Base-by-base conservation (phyloP, 768 basidiomycete genomes). In the Suillus tomentosus region DNA sequence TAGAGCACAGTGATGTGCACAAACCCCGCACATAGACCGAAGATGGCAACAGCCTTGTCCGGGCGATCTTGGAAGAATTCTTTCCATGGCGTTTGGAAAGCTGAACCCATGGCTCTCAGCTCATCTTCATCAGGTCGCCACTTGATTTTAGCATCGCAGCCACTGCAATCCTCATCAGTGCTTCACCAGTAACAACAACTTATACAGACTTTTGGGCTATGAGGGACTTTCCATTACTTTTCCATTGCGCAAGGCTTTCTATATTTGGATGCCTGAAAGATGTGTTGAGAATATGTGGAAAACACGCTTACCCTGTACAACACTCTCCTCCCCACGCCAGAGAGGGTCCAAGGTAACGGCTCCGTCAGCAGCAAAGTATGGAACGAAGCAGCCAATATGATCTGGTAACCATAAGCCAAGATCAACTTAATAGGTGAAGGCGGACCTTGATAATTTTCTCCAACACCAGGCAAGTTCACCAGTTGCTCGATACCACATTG, bases 281-380 rank as follows among this genome's bases (percentile, higher is more conserved):
- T 36, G 36, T 10, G 34, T 14, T 45, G 3, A 7, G 36, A 1
- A 72, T 61, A 13, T 42, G 10, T 24, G 58, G 68, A 39, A n/a
- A 34, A 22, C 69, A 22, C 15, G 66, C 80, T 64, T 65, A 85
- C 85, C 71, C 64, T 82, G 71, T 5, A 81, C 60, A 40, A 76
- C 78, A 5, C 72, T 77, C 39, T 75, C 68, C 17, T 73, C 71
- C 6, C 79, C 79, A 10, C 79, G 74, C 63, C 80, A 79, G 19
- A 85, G 73, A 1, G 68, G 66, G 68, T 86, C 84, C 67, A 87
- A 66, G 0, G 85, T 85, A n/a, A 79, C 72, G 1, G 79, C 75
- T n/a, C 82, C 79, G 2, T 83, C 79, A 14, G 76, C 74, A 2
- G 80, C 80, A 42, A 76, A 64, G 65, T 80, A 87, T 0, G 65